Evolutionary conservation across 345 rosid genomes (phyloP), one percentile per base, ranked within the genome.

Genomic region (Noccaea bulbosa): DNA sequence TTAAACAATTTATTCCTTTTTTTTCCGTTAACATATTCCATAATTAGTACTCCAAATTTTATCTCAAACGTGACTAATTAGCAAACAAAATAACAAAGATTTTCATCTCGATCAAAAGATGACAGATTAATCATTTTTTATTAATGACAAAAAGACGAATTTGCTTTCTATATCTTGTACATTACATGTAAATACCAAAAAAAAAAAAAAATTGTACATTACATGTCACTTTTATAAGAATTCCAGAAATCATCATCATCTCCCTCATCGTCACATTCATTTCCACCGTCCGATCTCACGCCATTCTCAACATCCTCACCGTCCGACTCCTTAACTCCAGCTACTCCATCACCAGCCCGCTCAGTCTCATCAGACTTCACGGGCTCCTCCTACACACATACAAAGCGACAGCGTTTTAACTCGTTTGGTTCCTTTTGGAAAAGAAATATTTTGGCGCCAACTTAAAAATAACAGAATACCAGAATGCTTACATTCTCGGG

Each of bases 381-480:
- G 1, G 55, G 66, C 66, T 77, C 83, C 44, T 73, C 86, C 93
- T 82, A 81, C 79, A 66, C 52, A 46, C 53, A 58, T 9, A 43
- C 17, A 37, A 53, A 65, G 41, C 53, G 71, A 34, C 16, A 20
- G 7, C 63, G 47, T n/a, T 38, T 43, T 67, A 34, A 11, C 8
- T 8, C 8, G 2, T 14, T 63, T 27, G 3, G 33, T 40, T 37
- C 47, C 45, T 37, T 73, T 0, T 41, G 0, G 24, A 35, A 8
- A 7, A 37, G 34, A 16, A 5, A 8, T 48, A 55, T 20, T 48
- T 14, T 48, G 67, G 39, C 55, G 46, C 14, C 33, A 33, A 33
- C 60, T 16, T 16, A 16, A 55, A 15, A 5, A 54, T 17, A 54
- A 32, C 41, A 27, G 27, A 43, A 43, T 11, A 48, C 30, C 37